These are phyloP conservation scores for Colletotrichum scovillei DNA, from an alignment of 2,329 filamentous ascomycete species.

Conservation along the genomic window DNA sequence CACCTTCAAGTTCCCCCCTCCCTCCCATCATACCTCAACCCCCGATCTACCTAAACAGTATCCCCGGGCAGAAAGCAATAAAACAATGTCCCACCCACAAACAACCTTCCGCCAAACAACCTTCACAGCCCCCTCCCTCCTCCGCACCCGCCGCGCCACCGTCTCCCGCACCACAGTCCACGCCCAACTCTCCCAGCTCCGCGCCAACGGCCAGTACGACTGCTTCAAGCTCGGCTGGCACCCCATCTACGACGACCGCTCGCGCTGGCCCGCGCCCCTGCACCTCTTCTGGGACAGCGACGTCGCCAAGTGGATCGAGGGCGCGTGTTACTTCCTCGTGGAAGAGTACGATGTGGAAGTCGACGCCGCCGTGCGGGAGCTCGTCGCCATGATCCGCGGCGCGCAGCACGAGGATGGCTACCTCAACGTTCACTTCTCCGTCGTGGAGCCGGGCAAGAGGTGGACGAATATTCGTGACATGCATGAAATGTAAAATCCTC, in stretches of 20 bases:
- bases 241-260: conserved; percentile 60
- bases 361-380: conserved; percentile 61
- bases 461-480: conserved; percentile 71
- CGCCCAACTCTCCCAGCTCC: conserved; percentile 64
- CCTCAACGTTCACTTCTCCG: conserved; percentile 71
- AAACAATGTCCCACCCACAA: conserved; percentile 49
- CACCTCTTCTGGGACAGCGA: conserved; percentile 70
- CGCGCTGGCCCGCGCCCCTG: conserved; percentile 65
- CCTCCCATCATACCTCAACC: no score
- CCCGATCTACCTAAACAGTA: no score
- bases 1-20: neutral
- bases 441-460: conserved; percentile 65
- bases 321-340: conserved; percentile 66
- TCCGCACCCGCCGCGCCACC: conserved; percentile 46
- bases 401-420: conserved; percentile 72
- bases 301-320: conserved; percentile 72
- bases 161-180: conserved; percentile 53
- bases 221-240: conserved; percentile 70
- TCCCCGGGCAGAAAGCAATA: conserved; percentile 29
- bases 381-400: conserved; percentile 66
- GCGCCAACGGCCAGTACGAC: conserved; percentile 65
- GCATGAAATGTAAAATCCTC: conserved; percentile 63
- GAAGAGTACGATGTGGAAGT: conserved; percentile 56
- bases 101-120: conserved; percentile 48
- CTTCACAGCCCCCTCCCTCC: conserved; percentile 49